These are phyloP conservation scores for Volvariella surrecta DNA, from an alignment of 1,284 basidiomycete genomes.

Conservation along the genomic window DNA sequence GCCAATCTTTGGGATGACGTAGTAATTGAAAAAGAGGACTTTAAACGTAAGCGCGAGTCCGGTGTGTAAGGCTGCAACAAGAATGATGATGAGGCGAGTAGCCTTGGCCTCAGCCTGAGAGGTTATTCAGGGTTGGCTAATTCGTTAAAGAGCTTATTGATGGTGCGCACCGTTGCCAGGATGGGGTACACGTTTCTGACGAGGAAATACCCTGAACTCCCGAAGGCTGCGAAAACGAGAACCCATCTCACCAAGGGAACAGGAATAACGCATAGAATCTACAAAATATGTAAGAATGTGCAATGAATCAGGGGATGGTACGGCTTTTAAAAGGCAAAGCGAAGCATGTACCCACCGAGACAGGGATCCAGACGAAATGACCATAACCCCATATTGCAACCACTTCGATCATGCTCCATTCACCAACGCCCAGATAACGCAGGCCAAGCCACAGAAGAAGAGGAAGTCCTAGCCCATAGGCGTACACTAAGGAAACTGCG, in stretches of 20 bases:
- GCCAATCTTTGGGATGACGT: conserved; percentile 51
- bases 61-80: conserved; percentile 62
- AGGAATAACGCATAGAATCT: conserved; percentile 82
- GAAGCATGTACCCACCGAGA: conserved; percentile 50
- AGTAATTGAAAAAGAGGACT: conserved; percentile 83
- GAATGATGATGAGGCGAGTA: conserved; percentile 69
- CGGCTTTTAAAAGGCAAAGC: neutral
- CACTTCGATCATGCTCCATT: conserved; percentile 81
- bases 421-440: conserved; percentile 76
- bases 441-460: conserved; percentile 73
- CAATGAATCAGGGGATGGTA: neutral
- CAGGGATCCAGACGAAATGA: conserved; percentile 73
- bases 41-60: conserved; percentile 79
- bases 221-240: conserved; percentile 63
- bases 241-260: conserved; percentile 74
- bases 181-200: conserved; percentile 83
- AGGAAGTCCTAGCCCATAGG: conserved; percentile 78
- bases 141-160: neutral
- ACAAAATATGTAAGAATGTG: conserved; percentile 1
- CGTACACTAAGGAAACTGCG: conserved; percentile 77
- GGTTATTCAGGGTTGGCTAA: conserved; percentile 1
- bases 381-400: conserved; percentile 69
- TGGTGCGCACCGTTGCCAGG: conserved; percentile 62
- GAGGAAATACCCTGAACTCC: conserved; percentile 78
- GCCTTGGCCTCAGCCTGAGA: conserved; percentile 78